phyloP scores from a whole-genome alignment of 176 grass and related monocot species.

The Echinochloa phyllopogon region DNA sequence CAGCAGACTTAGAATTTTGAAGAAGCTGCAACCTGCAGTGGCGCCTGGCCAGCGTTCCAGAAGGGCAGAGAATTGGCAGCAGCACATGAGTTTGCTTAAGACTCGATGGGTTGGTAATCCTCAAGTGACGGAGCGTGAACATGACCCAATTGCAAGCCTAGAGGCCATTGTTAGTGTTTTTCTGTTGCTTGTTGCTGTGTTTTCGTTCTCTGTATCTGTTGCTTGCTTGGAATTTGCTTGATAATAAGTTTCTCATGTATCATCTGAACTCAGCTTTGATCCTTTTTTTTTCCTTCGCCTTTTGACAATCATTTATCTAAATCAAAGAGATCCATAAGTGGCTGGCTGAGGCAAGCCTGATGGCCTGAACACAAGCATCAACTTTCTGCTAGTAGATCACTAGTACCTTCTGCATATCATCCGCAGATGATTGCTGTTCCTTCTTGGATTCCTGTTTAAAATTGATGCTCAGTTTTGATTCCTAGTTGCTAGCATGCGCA shows the following conservation, averaged over 20 bases:
- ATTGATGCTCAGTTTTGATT: background rate
- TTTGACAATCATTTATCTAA: background rate
- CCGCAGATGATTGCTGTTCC: no score
- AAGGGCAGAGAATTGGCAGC: background rate
- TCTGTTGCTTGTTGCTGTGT: background rate
- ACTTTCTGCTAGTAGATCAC: background rate
- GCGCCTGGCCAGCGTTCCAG: background rate
- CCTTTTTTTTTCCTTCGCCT: background rate
- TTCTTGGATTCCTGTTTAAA: background rate
- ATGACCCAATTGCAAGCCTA: background rate
- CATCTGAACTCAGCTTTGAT: background rate
- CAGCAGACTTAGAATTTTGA: conserved; percentile 28
- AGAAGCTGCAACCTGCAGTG: background rate
- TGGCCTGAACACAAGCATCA: background rate
- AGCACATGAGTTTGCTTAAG: background rate
- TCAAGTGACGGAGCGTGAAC: no score
- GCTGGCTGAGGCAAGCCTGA: background rate
- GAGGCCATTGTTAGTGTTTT: background rate
- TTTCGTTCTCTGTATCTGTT: background rate
- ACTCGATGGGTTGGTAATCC: background rate
- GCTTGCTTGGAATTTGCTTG: background rate
- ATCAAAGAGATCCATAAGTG: background rate
- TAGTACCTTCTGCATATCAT: background rate
- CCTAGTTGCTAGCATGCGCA: background rate
- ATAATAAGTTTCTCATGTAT: background rate